Evolutionary conservation across 345 rosid genomes (phyloP), one percentile per base, ranked within the genome.

Genomic region (Excoecaria agallocha): DNA sequence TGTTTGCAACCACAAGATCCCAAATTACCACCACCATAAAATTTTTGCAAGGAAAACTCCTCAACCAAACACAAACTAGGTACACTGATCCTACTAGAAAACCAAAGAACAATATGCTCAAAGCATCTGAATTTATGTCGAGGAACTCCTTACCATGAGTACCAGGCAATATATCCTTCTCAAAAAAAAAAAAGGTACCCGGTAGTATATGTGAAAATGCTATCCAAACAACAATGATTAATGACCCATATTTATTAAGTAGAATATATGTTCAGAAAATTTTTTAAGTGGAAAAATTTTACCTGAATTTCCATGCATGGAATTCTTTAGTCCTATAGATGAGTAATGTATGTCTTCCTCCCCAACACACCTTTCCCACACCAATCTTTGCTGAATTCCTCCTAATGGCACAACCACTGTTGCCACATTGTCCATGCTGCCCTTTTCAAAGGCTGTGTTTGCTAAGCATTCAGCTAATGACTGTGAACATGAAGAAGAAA

Each of bases 391-490:
- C 81, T 89, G 79, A 67, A 80, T 68, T 76, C 61, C 76, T 74
- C 81, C 84, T 68, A 94, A 74, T 61, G 98, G 96, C 66, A 92
- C 89, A 71, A 94, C 91, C 76, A 86, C 85, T 66, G 88, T 89
- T 74, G 97, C 98, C 84, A 89, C 74, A 75, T 94, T 94, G 82
- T 94, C 97, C 91, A 77, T 85, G 71, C 96, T 94, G 68, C 98
- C 98, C 81, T 78, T 84, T 72, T 87, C 84, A 72, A 84, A 86
- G 60, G 97, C 98, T 61, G 88, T 77, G 75, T 87, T 86, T 61
- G 86, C 91, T 78, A 94, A 78, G 79, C 97, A 92, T 82, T 90
- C 89, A 82, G 98, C 97, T 72, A 90, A 80, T 11, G 96, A 92
- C 71, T 76, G 79, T 63, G 91, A 81, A 82, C 93, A 92, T 69